Conservation (phyloP, 2,329 filamentous ascomycete genomes). For the Fusarium staphyleae region DNA sequence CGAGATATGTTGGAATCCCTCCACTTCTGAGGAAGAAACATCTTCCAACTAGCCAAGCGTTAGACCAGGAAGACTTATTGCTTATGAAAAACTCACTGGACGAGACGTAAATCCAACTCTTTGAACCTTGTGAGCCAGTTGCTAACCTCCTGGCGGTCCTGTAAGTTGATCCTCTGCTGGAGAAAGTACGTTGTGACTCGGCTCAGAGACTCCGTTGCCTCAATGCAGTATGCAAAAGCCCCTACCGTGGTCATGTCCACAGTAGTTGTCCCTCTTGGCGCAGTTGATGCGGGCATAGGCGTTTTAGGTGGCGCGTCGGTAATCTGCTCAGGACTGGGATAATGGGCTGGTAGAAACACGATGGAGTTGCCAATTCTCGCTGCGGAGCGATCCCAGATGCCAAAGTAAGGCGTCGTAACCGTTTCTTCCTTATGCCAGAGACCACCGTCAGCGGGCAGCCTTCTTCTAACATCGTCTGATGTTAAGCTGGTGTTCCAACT, state of each 20-base stretch:
- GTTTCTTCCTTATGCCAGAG: constrained; percentile 50
- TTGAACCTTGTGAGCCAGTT: constrained; percentile 56
- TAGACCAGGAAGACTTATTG: accelerated
- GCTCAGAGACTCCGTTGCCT: constrained; percentile 56
- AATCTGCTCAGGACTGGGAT: constrained; percentile 36
- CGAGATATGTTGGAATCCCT: constrained; percentile 46
- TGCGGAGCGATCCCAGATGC: constrained; percentile 53
- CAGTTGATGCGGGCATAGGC: not conserved
- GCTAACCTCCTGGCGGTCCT: constrained; percentile 49
- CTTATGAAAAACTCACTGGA: constrained; percentile 43
- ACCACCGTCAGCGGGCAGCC: constrained; percentile 49
- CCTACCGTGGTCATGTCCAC: constrained; percentile 51
- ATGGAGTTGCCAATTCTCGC: constrained; percentile 51
- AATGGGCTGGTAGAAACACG: constrained; percentile 47
- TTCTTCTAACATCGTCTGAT: constrained; percentile 42
- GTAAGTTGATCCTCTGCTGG: constrained; percentile 51
- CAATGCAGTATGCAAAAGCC: constrained; percentile 55
- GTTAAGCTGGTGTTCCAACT: constrained; percentile 47
- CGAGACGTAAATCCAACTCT: constrained; percentile 54
- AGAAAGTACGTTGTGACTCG: constrained; percentile 55
- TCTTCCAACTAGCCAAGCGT: constrained; percentile 47
- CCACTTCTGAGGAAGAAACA: constrained; percentile 53
- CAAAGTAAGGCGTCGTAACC: constrained; percentile 52
- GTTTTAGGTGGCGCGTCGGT: constrained; percentile 22
- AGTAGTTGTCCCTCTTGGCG: not conserved